Conservation (phyloP, 768 basidiomycete genomes). For the Serendipita indica region DNA sequence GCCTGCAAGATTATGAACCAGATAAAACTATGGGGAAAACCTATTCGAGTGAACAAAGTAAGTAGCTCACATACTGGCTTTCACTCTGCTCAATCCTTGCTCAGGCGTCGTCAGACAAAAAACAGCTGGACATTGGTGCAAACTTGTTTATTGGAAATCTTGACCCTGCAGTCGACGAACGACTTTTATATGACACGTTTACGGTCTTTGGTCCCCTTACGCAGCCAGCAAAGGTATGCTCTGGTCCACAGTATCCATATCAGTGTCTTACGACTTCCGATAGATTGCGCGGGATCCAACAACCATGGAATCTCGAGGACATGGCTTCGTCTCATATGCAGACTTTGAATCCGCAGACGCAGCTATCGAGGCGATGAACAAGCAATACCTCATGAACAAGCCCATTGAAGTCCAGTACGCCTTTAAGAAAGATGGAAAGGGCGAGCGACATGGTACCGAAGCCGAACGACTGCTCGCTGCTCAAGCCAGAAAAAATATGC, state of each 20-base stretch:
- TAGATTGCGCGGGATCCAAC: slow-evolving; percentile 86
- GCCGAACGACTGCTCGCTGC: slow-evolving; percentile 94
- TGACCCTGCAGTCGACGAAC: slow-evolving; percentile 91
- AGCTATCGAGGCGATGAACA: slow-evolving; percentile 92
- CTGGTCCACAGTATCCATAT: slow-evolving; percentile 14
- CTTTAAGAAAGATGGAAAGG: slow-evolving; percentile 98
- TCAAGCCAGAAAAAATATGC: slow-evolving; percentile 92
- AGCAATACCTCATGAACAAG: slow-evolving; percentile 97
- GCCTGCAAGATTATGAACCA: slow-evolving; percentile 99
- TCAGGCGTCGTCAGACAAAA: slow-evolving; percentile 94
- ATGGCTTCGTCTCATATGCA: slow-evolving; percentile 93
- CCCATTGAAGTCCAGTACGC: slow-evolving; percentile 95
- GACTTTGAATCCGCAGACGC: slow-evolving; percentile 97
- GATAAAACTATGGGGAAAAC: slow-evolving; percentile 98
- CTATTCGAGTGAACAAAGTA: slow-evolving; percentile 97
- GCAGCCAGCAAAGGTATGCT: slow-evolving; percentile 73
- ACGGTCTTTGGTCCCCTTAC: slow-evolving; percentile 88
- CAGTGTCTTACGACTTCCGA: neutral
- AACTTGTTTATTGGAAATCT: slow-evolving; percentile 94
- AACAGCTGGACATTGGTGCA: slow-evolving; percentile 93
- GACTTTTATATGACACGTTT: slow-evolving; percentile 86
- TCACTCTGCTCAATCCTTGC: neutral
- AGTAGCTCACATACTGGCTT: slow-evolving; percentile 19
- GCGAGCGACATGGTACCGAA: slow-evolving; percentile 89
- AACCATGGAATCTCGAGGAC: slow-evolving; percentile 81